These are phyloP conservation scores for Beauveria pseudobassiana DNA, from an alignment of 2,329 filamentous ascomycete genomes.

Conservation along the genomic window DNA sequence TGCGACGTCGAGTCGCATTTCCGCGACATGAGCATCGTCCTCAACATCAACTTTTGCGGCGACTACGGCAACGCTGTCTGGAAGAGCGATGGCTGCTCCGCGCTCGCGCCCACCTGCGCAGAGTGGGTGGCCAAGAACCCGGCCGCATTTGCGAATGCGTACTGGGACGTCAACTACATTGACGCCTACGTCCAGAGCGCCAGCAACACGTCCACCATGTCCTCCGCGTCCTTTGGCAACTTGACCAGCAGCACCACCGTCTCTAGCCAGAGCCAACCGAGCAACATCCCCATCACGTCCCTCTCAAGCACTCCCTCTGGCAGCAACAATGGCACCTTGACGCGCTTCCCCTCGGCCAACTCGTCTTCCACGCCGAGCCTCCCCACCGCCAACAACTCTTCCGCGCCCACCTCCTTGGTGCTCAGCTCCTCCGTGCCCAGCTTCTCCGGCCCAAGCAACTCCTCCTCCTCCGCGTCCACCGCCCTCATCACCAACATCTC, in stretches of 20 bases:
- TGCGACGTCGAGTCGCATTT: slow-evolving; percentile 65
- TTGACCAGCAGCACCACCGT: not conserved
- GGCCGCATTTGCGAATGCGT: slow-evolving; percentile 31
- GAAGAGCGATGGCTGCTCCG: slow-evolving; percentile 16
- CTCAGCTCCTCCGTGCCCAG: too few species aligned
- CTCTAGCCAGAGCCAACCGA: not conserved
- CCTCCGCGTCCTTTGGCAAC: not conserved
- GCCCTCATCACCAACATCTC: slow-evolving; percentile 18
- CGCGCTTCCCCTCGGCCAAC: not conserved
- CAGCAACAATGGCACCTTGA: not conserved
- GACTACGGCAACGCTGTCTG: slow-evolving; percentile 50
- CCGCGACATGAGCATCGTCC: slow-evolving; percentile 60
- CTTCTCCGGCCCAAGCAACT: not conserved
- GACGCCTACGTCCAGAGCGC: slow-evolving; percentile 32
- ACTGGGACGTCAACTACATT: slow-evolving; percentile 50
- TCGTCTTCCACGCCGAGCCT: slow-evolving; percentile 4
- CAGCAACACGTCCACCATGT: not conserved
- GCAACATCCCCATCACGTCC: not conserved
- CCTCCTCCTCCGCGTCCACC: slow-evolving; percentile 1
- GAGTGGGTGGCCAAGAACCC: slow-evolving; percentile 41
- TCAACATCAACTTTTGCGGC: slow-evolving; percentile 69
- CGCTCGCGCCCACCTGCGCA: slow-evolving; percentile 24
- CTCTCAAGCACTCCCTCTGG: not conserved
- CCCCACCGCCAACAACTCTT: not conserved
- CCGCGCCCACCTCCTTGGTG: slow-evolving; percentile 7